Evolutionary conservation across 345 rosid species (phyloP), one percentile per base, ranked within the genome.

Genomic region (Corymbia maculata): DNA sequence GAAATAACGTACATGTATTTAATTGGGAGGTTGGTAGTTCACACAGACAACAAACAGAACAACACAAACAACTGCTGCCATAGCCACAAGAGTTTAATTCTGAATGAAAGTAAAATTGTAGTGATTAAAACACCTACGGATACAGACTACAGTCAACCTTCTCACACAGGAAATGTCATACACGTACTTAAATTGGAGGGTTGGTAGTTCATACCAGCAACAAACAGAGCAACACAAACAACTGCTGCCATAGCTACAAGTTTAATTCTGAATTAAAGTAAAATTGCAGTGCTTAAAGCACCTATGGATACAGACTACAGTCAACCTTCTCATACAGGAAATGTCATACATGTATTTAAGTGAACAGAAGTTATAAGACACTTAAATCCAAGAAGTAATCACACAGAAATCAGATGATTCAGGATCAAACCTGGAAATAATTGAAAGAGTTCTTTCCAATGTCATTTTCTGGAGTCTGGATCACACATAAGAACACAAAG

Each of bases 391-490:
- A 70, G 80, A 26, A 55, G 51, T 44, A 85, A 24, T 14, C 55
- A 50, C 26, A 88, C 51, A 86, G 11, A 68, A 61, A 86, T 57
- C 59, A 28, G 30, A 50, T 85, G 50, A 85, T 47, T 32, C 32
- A 44, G 51, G 51, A 26, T 88, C 89, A 88, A 87, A 97, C 99
- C 99, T 96, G 99, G 91, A 93, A 95, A 94, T 96, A 97, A 91
- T 97, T 97, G 92, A 92, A 97, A 15, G 99, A 97, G 91, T 88
- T 97, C 92, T 97, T 97, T 88, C 98, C 99, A 87, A 96, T 94
- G 91, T 96, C 99, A 52, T 97, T 96, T 68, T 96, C 98, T 19
- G 98, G 96, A 32, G 97, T 90, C 99, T 97, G 91, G 87, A 89
- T 85, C 90, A 88, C 52, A 88, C 86, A 44, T 13, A 61, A 79